These are phyloP conservation scores for Paraconiothyrium sp. DNA, from an alignment of 2,329 filamentous ascomycete species.

Conservation along the genomic window DNA sequence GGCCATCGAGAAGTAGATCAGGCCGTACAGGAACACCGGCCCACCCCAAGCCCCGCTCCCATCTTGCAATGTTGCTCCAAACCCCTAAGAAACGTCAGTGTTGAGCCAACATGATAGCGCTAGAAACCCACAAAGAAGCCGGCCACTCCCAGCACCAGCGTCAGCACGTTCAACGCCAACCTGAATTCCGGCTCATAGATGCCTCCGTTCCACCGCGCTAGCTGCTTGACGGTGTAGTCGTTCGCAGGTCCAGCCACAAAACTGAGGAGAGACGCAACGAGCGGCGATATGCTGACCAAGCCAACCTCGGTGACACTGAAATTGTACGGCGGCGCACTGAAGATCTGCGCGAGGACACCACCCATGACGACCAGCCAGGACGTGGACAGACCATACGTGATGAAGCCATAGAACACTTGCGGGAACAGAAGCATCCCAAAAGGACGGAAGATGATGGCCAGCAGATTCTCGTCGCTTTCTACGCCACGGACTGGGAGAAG, in stretches of 20 bases:
- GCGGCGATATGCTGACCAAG: constrained; percentile 61
- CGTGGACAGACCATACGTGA: constrained; percentile 34
- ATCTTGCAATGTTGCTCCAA: constrained; percentile 75
- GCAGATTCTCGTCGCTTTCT: constrained; percentile 31
- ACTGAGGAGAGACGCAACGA: constrained; percentile 80
- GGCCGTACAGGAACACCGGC: constrained; percentile 32
- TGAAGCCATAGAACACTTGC: constrained; percentile 39
- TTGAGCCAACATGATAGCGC: too few species aligned
- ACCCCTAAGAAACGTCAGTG: constrained; percentile 59
- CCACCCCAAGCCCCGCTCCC: constrained; percentile 37
- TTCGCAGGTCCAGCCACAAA: constrained; percentile 78
- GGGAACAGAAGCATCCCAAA: constrained; percentile 44
- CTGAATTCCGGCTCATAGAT: constrained; percentile 92
- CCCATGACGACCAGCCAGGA: constrained; percentile 40
- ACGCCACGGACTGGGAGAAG: constrained; percentile 29
- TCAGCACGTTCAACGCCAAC: constrained; percentile 80
- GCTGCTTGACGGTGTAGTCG: constrained; percentile 73
- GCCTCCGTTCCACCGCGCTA: constrained; percentile 79
- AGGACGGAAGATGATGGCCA: constrained; percentile 39
- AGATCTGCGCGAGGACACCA: constrained; percentile 38
- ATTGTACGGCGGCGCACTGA: constrained; percentile 40
- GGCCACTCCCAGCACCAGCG: constrained; percentile 76
- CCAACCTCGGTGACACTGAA: constrained; percentile 37
- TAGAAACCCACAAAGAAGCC: neutral
- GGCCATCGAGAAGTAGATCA: constrained; percentile 33